Conservation (phyloP, 2,329 filamentous ascomycete genomes). For the Elsinoe australis region DNA sequence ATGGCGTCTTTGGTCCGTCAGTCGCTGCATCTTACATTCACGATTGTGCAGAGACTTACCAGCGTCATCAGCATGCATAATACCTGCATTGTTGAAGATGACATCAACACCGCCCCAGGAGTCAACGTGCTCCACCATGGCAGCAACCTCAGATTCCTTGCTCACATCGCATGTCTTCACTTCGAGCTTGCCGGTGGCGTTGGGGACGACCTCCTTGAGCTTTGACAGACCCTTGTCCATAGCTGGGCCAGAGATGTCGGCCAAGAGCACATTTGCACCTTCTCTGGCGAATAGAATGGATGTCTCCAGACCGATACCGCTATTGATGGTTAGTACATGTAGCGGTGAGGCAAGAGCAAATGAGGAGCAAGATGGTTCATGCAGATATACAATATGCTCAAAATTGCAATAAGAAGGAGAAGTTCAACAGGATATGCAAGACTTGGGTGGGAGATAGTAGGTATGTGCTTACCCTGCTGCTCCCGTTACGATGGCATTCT, state of each 20-base stretch:
- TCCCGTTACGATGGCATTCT: constrained; percentile 71
- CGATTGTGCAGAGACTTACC: constrained; percentile 23
- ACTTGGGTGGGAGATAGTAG: constrained; percentile 7
- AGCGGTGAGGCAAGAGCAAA: neutral
- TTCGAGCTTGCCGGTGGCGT: constrained; percentile 51
- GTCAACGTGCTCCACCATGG: constrained; percentile 67
- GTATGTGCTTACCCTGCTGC: constrained; percentile 68
- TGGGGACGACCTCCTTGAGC: constrained; percentile 58
- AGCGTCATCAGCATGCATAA: constrained; percentile 72
- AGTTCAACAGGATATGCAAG: neutral
- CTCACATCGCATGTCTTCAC: constrained; percentile 68
- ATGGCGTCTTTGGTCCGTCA: constrained; percentile 49
- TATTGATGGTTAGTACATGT: constrained; percentile 30
- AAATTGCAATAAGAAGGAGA: no score
- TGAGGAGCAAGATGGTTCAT: no score
- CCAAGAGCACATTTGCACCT: constrained; percentile 76
- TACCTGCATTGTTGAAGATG: constrained; percentile 96
- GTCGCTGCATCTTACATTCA: neutral
- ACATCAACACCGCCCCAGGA: constrained; percentile 81
- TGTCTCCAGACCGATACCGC: constrained; percentile 90
- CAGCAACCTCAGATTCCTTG: constrained; percentile 70
- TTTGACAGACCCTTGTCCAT: constrained; percentile 70
- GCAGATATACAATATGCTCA: no score
- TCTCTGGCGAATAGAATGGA: constrained; percentile 82
- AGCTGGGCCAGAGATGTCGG: constrained; percentile 72